Evolutionary conservation across 257 asterid species (phyloP), one percentile per base, ranked within the genome.

Genomic region (Prunella vulgaris): DNA sequence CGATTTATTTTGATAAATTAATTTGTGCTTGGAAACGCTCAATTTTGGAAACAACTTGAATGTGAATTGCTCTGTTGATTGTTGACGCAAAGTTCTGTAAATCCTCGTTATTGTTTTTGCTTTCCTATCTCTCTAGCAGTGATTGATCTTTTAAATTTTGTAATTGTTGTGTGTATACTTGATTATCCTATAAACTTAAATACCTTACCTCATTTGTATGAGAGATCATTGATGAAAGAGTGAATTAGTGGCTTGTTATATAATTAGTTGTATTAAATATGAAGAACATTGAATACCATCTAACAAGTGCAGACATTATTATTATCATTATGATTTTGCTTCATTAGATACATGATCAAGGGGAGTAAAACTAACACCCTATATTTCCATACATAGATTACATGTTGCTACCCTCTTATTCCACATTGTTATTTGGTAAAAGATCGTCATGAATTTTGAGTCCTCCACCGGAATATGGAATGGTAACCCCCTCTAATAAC

Each of bases 381-480:
- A 74, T 44, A 71, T 71, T 20, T 77, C 82, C 48, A 74, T n/a
- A n/a, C n/a, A n/a, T 75, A 18, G 76, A 77, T 18, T 9, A 37
- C 13, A 37, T 37, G 12, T 35, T 22, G 80, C 66, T 1, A 15
- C 48, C 63, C 42, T 73, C 61, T 18, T 25, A 10, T 28, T 54
- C 35, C 7, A 20, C 42, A 17, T 35, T 22, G 27, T 64, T 70
- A 49, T 58, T 58, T 3, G 76, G 79, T 51, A 76, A 40, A 58
- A 76, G 57, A 49, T 71, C 62, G 56, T 57, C 56, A 28, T 82
- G 82, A 58, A 76, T 76, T 20, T 71, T 74, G 1, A 81, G 83
- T 52, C 70, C 3, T 35, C 67, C 77, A 0, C 78, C 83, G 10
- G 83, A 81, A n/a, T 56, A 66, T 1, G 85, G 74, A 51, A 84